Evolutionary conservation across 345 rosid species (phyloP).

Genomic region (Psidium friedrichsthalianum): DNA sequence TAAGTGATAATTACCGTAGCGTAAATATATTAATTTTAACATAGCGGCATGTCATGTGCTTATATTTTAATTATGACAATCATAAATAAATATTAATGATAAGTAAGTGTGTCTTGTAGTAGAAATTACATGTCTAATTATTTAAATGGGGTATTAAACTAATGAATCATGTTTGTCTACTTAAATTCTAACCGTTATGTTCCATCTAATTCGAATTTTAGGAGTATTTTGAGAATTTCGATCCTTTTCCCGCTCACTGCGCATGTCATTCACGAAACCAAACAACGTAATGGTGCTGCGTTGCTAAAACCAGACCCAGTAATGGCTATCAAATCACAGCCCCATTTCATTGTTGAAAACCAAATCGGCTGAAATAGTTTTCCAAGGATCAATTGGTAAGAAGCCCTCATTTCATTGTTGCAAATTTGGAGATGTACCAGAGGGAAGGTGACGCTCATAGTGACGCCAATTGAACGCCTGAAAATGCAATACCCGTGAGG

Average conservation of each 20-base stretch:
- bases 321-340: not conserved
- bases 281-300: not conserved
- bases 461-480: not conserved
- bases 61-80: not conserved
- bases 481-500: not conserved
- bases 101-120: not conserved
- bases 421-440: not conserved
- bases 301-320: not conserved
- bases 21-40: not conserved
- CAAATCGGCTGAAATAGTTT: no score
- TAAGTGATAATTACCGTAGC: not conserved
- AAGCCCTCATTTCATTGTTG: not conserved
- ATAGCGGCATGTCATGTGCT: not conserved
- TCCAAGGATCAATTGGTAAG: no score
- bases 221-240: not conserved
- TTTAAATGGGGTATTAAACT: not conserved
- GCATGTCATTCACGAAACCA: not conserved
- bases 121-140: no score
- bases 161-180: not conserved
- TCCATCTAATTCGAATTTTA: not conserved
- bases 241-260: not conserved
- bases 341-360: not conserved
- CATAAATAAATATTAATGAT: no score
- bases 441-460: not conserved
- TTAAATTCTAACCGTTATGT: not conserved